Base-by-base conservation (phyloP, 78 protist genomes). In the Pigoraptor vietnamica region DNA sequence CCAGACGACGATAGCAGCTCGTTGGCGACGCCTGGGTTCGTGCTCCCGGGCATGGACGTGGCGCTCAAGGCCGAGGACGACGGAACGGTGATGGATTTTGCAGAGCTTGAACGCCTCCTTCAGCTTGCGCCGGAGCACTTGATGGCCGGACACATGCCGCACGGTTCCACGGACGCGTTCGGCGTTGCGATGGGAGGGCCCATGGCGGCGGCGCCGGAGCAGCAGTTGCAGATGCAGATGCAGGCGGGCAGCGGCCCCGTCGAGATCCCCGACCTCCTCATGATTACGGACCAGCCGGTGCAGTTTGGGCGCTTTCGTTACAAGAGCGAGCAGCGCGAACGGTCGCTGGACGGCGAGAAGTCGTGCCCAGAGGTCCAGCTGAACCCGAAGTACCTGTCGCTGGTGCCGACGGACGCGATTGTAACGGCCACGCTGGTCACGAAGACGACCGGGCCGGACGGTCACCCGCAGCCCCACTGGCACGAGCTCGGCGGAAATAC, bases 301-400 rank as follows among this genome's bases (percentile, higher is more conserved):
- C 92, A 48, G 87, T 90, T 90, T 67, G 92, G 87, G 2, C 79
- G 92, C 40, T 90, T 90, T 38, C 79, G 92, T n/a, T 90, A 90
- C 87, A 40, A 48, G 67, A 89, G 91, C 84, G 91, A 89, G 84
- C 81, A 89, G 67, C 48, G 91, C 48, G 91, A 89, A 35, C 1
- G 83, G 38, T 55, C 83, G 1, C 67, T 89, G 29, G 48, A 23
- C 23, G 91, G 84, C 91, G 91, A 40, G 25, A 89, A 89, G 14
- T 23, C 37, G 19, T 40, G 10, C 14, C 91, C 91, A 10, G 83
- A 40, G 39, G 84, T 89, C 34, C 40, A 29, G 87, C 39, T 89
- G 35, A 89, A 89, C 29, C 91, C 91, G 24, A 40, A 37, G 91
- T 89, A 89, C 29, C 29, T 34, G 25, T 24, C 25, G 24, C 0